Conservation (phyloP, 768 basidiomycete species). For the Harrya chromipes region DNA sequence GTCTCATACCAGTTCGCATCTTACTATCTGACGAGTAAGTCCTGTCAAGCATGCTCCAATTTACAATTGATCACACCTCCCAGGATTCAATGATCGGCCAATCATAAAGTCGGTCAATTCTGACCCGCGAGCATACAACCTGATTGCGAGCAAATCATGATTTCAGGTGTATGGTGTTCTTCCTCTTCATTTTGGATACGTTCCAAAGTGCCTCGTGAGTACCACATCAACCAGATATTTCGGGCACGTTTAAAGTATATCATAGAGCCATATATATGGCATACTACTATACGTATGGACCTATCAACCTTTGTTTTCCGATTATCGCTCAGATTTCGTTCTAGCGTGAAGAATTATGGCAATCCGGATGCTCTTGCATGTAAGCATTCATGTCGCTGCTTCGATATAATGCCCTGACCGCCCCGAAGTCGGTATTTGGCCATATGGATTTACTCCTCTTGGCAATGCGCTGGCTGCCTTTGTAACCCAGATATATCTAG, state of each 20-base stretch:
- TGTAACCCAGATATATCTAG: too few species aligned
- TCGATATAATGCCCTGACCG: too few species aligned
- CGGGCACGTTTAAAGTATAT: not conserved
- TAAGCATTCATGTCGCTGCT: too few species aligned
- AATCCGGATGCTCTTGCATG: too few species aligned
- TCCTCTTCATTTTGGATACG: conserved; percentile 19
- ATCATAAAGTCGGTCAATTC: conserved; percentile 2
- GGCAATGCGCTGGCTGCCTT: too few species aligned
- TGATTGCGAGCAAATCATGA: not conserved
- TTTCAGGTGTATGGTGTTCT: conserved; percentile 14
- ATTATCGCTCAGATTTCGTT: too few species aligned
- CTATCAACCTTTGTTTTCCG: not conserved
- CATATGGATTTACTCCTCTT: too few species aligned
- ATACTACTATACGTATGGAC: conserved; percentile 17
- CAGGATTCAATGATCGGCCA: conserved; percentile 17
- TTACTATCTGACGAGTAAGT: conserved; percentile 31
- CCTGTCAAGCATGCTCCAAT: too few species aligned
- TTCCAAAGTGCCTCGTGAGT: conserved; percentile 20
- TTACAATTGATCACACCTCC: not conserved
- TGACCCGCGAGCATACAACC: too few species aligned
- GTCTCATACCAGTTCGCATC: conserved; percentile 42
- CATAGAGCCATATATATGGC: conserved; percentile 17
- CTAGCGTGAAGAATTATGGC: too few species aligned
- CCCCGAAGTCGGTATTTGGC: too few species aligned
- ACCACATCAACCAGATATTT: not conserved